Percentiles rank a stretch among this genome's conserved stretches.
These are phyloP conservation scores for Botrytis hyacinthi DNA, from an alignment of 2,329 filamentous ascomycete genomes.

Conservation along the genomic window DNA sequence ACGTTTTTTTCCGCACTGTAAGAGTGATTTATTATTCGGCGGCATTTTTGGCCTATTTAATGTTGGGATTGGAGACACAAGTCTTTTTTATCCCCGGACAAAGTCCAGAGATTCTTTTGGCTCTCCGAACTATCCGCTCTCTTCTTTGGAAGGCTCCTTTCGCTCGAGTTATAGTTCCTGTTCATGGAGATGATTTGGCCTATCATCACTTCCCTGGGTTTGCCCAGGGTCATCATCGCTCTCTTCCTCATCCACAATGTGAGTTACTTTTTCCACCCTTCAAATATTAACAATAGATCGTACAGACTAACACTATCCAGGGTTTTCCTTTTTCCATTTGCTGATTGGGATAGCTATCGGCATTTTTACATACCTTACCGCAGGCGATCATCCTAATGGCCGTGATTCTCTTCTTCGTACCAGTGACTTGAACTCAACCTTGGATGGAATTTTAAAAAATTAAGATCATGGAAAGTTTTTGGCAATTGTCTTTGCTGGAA, in stretches of 20 bases:
- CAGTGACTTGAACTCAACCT: background rate
- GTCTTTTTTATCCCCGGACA: background rate
- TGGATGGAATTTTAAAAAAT: background rate
- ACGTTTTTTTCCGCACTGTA: too few species aligned
- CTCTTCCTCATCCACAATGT: conserved; percentile 8
- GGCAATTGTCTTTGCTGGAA: background rate
- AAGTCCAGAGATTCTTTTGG: background rate
- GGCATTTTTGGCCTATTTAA: background rate
- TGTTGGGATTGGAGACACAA: background rate
- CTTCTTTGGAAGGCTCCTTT: background rate
- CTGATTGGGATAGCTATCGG: background rate
- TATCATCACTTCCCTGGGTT: background rate
- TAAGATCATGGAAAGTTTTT: background rate
- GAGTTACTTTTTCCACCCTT: background rate
- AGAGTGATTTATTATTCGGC: background rate
- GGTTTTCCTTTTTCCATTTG: conserved; percentile 10
- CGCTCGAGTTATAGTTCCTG: background rate
- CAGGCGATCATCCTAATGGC: background rate
- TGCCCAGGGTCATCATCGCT: background rate
- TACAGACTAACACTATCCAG: background rate
- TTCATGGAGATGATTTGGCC: background rate
- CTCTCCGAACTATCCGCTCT: background rate
- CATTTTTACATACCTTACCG: background rate
- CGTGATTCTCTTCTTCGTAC: too few species aligned
- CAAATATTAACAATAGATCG: background rate